Conservation (phyloP, 371 early-diverging fungal species). For the Syncephalis fuscata region DNA sequence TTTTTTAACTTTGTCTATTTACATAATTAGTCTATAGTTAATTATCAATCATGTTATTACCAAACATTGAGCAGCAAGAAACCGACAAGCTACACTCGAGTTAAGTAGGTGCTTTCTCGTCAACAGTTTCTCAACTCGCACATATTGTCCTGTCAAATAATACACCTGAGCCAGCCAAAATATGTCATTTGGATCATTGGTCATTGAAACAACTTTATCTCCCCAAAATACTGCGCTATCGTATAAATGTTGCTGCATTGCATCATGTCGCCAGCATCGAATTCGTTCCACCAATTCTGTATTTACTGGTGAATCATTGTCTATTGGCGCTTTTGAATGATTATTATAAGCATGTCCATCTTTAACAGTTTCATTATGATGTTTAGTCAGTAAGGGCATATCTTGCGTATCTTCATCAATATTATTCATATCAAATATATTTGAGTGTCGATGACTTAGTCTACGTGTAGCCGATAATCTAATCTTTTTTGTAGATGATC, state of each 20-base stretch:
- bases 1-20: constrained; percentile 31
- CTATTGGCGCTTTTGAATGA: too few species aligned
- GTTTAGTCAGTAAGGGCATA: too few species aligned
- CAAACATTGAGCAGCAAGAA: constrained; percentile 39
- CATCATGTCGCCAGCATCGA: constrained; percentile 28
- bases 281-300: constrained; percentile 14
- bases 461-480: too few species aligned
- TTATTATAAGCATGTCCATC: too few species aligned
- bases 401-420: too few species aligned
- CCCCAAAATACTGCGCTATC: constrained; percentile 40
- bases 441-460: too few species aligned
- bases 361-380: too few species aligned
- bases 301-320: too few species aligned
- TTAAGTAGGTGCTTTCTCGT: constrained; percentile 23
- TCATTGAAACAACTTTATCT: constrained; percentile 31
- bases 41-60: constrained; percentile 17
- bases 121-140: constrained; percentile 33
- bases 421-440: too few species aligned
- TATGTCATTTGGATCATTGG: constrained; percentile 35
- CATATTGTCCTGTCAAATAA: constrained; percentile 36
- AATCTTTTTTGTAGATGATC: too few species aligned
- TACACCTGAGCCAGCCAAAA: constrained; percentile 38
- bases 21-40: constrained; percentile 3
- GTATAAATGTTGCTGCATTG: constrained; percentile 25
- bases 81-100: constrained; percentile 34